Conservation (phyloP, 2,329 filamentous ascomycete genomes). For the Diaporthe australafricana region DNA sequence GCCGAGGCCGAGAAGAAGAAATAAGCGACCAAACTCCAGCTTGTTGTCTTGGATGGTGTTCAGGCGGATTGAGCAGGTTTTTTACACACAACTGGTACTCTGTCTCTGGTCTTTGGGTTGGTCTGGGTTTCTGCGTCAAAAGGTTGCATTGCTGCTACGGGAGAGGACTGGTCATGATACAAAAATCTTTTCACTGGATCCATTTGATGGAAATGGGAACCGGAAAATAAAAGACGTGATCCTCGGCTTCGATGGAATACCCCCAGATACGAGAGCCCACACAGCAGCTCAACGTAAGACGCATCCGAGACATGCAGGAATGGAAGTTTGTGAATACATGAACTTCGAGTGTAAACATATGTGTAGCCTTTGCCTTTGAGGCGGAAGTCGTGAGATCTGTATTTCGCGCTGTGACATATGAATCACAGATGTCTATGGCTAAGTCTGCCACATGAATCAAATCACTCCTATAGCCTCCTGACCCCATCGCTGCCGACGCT, state of each 20-base stretch:
- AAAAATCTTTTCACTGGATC: slow-evolving; percentile 26
- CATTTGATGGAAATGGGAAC: slow-evolving; percentile 24
- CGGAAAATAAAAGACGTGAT: slow-evolving; percentile 27
- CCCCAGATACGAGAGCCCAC: slow-evolving; percentile 5
- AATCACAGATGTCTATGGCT: not conserved
- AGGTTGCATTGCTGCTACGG: slow-evolving; percentile 37
- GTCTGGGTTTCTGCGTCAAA: slow-evolving; percentile 40
- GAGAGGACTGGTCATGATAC: slow-evolving; percentile 37
- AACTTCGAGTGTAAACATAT: not conserved
- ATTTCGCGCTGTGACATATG: not conserved
- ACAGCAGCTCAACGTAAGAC: slow-evolving; percentile 30
- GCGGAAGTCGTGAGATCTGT: not conserved
- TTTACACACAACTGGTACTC: slow-evolving; percentile 37
- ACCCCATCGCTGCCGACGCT: not conserved
- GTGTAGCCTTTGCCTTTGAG: not conserved
- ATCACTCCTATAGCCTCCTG: not conserved
- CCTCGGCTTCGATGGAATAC: slow-evolving; percentile 26
- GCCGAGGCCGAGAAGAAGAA: slow-evolving; percentile 84
- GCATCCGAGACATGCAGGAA: not conserved
- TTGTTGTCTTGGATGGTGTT: slow-evolving; percentile 25
- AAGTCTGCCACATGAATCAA: not conserved
- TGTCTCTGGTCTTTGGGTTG: slow-evolving; percentile 40
- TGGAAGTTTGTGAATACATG: slow-evolving; percentile 20
- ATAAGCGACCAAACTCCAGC: slow-evolving; percentile 61
- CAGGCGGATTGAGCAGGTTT: slow-evolving; percentile 25